A percentile compares a stretch with the other conserved stretches of the same genome.
These are phyloP conservation scores for Saccharomycopsis hybrid DNA, from an alignment of 1,139 yeast species.

Conservation along the genomic window DNA sequence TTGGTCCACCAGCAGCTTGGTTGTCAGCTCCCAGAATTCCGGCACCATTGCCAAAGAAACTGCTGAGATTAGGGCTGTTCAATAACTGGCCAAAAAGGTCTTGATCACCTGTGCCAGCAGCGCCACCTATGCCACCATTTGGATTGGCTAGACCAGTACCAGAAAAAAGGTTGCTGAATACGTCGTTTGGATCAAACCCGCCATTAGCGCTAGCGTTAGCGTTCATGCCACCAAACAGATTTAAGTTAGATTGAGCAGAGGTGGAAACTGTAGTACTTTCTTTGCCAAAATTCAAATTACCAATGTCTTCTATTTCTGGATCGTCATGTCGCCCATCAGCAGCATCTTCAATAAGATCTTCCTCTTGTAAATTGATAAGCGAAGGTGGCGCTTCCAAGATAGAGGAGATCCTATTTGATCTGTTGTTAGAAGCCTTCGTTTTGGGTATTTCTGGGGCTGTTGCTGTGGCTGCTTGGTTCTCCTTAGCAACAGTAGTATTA, in stretches of 20 bases:
- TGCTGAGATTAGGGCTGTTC: conserved; percentile 11
- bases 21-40: too few species aligned
- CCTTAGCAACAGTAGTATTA: neutral
- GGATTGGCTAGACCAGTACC: neutral
- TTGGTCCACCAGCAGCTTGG: conserved; percentile 1
- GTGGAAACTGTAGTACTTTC: neutral
- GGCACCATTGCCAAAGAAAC: neutral
- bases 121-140: too few species aligned
- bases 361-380: conserved; percentile 1
- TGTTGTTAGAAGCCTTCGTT: neutral
- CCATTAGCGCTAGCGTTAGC: neutral
- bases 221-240: neutral
- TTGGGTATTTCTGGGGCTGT: neutral
- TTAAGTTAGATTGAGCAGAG: neutral
- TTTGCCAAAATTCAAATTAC: neutral
- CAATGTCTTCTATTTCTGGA: conserved; percentile 7
- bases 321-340: conserved; percentile 1
- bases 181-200: neutral
- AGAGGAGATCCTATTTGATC: conserved; percentile 18
- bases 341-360: neutral
- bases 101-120: neutral
- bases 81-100: conserved; percentile 13
- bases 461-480: neutral
- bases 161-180: neutral
- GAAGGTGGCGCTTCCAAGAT: conserved; percentile 18